phyloP scores from a whole-genome alignment of 202 grass and related monocot genomes.

The Dendrocalamus latiflorus region DNA sequence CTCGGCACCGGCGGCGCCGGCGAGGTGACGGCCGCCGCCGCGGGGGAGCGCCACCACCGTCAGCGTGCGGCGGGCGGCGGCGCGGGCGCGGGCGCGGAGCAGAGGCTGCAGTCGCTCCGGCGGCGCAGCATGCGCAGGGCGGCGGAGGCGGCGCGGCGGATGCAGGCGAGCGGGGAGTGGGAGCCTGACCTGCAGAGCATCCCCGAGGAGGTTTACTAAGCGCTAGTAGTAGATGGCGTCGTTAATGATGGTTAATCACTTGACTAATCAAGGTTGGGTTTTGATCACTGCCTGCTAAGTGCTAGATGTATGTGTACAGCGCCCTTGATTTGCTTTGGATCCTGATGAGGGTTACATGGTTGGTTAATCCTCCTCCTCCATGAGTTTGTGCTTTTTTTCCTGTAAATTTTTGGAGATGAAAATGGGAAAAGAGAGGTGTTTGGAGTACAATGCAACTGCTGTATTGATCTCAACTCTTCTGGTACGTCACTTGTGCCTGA shows the following conservation, averaged over 20 bases:
- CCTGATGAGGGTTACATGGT: constrained; percentile 1
- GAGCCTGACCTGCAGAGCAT: no score
- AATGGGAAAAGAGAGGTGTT: background rate
- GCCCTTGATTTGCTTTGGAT: constrained; percentile 15
- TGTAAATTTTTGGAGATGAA: constrained; percentile 11
- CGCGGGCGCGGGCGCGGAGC: no score
- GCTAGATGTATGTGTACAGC: constrained; percentile 50
- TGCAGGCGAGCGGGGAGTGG: no score
- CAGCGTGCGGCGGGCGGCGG: no score
- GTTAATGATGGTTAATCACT: constrained; percentile 31
- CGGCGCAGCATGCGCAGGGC: no score
- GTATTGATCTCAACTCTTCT: background rate
- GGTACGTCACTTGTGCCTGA: background rate
- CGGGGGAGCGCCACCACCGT: no score
- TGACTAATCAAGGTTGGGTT: constrained; percentile 41
- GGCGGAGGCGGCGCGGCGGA: no score
- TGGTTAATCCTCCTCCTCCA: constrained; percentile 13
- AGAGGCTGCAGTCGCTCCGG: no score
- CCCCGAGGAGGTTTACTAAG: constrained; percentile 48
- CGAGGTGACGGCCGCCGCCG: no score
- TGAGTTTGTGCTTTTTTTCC: constrained; percentile 22
- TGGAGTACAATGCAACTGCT: constrained; percentile 9
- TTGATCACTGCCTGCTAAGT: constrained; percentile 42
- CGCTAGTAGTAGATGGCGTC: background rate
- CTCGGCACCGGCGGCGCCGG: no score